Conservation (phyloP, 306 rosid species). For the Purshia tridentata region DNA sequence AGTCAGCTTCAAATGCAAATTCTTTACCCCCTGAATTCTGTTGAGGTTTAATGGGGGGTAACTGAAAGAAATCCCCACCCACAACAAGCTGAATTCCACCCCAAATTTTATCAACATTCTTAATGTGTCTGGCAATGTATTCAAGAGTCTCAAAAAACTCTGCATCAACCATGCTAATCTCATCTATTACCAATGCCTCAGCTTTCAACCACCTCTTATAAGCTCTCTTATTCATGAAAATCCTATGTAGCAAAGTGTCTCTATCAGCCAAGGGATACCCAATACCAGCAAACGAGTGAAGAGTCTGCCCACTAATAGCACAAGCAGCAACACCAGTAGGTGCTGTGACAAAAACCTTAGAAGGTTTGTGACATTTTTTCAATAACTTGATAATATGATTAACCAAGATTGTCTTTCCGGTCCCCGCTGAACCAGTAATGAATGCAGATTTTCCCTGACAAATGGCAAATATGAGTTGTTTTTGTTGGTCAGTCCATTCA, state of each 20-base stretch:
- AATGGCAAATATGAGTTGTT: constrained; percentile 36
- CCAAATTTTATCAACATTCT: constrained; percentile 33
- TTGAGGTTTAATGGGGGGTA: constrained; percentile 35
- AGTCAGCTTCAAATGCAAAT: constrained; percentile 56
- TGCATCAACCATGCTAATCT: constrained; percentile 53
- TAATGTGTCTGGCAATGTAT: constrained; percentile 32
- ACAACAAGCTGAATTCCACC: constrained; percentile 68
- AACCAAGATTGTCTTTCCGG: constrained; percentile 48
- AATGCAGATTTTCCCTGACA: constrained; percentile 39
- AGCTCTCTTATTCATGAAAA: constrained; percentile 22
- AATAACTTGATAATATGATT: constrained; percentile 31
- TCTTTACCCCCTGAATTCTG: neutral
- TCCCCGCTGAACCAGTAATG: constrained; percentile 59
- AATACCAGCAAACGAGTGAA: constrained; percentile 55
- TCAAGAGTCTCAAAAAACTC: constrained; percentile 44
- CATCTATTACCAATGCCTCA: constrained; percentile 54
- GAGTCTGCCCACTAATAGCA: constrained; percentile 51
- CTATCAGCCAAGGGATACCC: neutral
- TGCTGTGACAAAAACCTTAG: constrained; percentile 49
- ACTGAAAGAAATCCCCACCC: constrained; percentile 67
- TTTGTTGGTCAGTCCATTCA: constrained; percentile 51
- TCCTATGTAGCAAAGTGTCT: constrained; percentile 2
- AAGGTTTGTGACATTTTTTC: constrained; percentile 28
- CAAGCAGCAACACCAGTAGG: constrained; percentile 57
- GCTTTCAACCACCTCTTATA: constrained; percentile 41